phyloP scores from a whole-genome alignment of 2,329 filamentous ascomycete genomes.

The Cordyceps farinosa region DNA sequence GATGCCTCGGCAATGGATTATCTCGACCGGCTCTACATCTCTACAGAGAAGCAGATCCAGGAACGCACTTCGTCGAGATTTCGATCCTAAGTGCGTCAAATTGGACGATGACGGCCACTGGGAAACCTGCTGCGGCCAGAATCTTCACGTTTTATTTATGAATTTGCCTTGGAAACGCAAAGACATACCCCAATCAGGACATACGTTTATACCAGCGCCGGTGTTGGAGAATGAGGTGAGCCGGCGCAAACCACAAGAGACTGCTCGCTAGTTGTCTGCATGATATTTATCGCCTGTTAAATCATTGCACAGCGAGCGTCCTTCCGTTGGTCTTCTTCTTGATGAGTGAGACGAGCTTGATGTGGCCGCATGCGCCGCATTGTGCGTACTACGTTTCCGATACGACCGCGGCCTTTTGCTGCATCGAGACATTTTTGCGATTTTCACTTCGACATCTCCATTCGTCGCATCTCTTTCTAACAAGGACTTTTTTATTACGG shows the following conservation, averaged over 20 bases:
- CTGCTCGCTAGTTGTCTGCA: background rate
- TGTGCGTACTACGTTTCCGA: no score
- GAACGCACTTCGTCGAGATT: slow-evolving; percentile 52
- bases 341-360: background rate
- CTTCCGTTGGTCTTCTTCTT: background rate
- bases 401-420: background rate
- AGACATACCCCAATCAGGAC: slow-evolving; percentile 6
- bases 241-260: background rate
- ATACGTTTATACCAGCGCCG: slow-evolving; percentile 16
- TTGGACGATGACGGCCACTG: background rate
- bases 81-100: slow-evolving; percentile 21
- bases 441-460: slow-evolving; percentile 2
- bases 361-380: background rate
- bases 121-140: background rate
- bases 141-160: slow-evolving; percentile 16
- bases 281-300: background rate
- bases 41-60: slow-evolving; percentile 75
- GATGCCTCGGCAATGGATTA: slow-evolving; percentile 81
- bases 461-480: background rate
- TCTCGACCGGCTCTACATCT: slow-evolving; percentile 75
- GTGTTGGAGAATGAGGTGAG: slow-evolving; percentile 1
- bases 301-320: background rate
- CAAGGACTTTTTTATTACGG: slow-evolving; percentile 1
- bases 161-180: slow-evolving; percentile 1
- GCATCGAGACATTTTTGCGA: background rate